These are phyloP conservation scores for Aureobasidium sp. DNA, from an alignment of 2,329 filamentous ascomycete genomes.

Conservation along the genomic window DNA sequence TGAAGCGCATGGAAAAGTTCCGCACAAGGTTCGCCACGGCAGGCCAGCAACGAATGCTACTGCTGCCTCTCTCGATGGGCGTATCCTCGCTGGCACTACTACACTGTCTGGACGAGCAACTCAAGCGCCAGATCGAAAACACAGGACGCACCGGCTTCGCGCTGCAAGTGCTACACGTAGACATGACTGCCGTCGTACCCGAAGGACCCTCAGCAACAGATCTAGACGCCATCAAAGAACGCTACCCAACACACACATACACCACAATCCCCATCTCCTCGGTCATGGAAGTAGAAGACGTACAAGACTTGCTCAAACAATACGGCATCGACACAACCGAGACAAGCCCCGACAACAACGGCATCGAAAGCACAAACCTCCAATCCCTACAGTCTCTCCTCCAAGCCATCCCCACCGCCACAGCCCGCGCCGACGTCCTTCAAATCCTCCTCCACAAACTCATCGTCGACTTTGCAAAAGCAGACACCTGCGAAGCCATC, in stretches of 20 bases:
- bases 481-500: constrained; percentile 56
- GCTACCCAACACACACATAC: constrained; percentile 60
- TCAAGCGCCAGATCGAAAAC: constrained; percentile 54
- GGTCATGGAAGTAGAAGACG: constrained; percentile 30
- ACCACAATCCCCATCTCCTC: constrained; percentile 54
- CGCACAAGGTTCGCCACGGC: constrained; percentile 32
- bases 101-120: constrained; percentile 63
- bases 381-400: constrained; percentile 45
- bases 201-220: constrained; percentile 37
- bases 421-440: constrained; percentile 65
- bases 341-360: neutral
- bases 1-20: constrained; percentile 64
- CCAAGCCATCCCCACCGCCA: constrained; percentile 57
- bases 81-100: constrained; percentile 70
- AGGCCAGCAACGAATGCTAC: constrained; percentile 45
- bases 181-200: constrained; percentile 25
- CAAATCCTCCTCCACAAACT: constrained; percentile 63
- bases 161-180: constrained; percentile 46
- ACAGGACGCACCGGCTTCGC: constrained; percentile 60
- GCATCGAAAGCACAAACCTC: neutral
- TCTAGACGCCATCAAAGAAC: constrained; percentile 33
- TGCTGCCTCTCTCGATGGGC: constrained; percentile 77
- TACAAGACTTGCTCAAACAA: constrained; percentile 7
- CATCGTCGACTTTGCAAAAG: constrained; percentile 55
- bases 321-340: neutral